Evolutionary conservation across 192 early-diverging fungal genomes (phyloP), one percentile per base, ranked within the genome.

Genomic region (Geosiphon pyriformis): DNA sequence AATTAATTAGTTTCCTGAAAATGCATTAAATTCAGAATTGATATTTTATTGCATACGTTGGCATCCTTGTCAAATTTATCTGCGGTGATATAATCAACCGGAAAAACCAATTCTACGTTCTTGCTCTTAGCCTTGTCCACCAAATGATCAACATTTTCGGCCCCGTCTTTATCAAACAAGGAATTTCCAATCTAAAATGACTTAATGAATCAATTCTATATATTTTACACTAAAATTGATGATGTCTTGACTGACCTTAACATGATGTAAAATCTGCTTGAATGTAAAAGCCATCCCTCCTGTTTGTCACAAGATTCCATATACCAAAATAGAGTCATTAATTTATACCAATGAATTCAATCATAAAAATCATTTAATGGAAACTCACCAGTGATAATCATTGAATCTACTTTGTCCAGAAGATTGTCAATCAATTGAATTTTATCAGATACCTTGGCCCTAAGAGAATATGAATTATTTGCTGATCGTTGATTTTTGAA

Each of bases 251-350:
- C 25, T 70, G 77, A 83, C 81, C 74, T 89, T 79, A 75, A 96
- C 89, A 59, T 81, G 78, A 23, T 93, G 79, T 54, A 94, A 78
- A 33, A 87, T 83, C 87, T 97, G 97, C 78, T 91, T 88, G 86
- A 98, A 98, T 51, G 96, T 98, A 82, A 95, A 98, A 62, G 93
- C 92, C 96, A 98, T 98, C 32, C 94, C 94, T 65, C 94, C 94
- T 74, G 90, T 79, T 30, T n/a, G 32, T 0, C 1, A 35, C 22
- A 61, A 27, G 10, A 60, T 1, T 33, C 0, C n/a, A 0, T 31
- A 25, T 30, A 57, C 31, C 1, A 42, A 42, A 42, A 42, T 10
- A 42, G 6, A 10, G 37, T 42, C 15, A 10, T 15, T 42, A 6
- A 15, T 42, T n/a, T n/a, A n/a, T 42, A 42, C 15, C 37, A 42